These are phyloP conservation scores for Eutrema heterophyllum DNA, from an alignment of 345 rosid species.

Conservation along the genomic window DNA sequence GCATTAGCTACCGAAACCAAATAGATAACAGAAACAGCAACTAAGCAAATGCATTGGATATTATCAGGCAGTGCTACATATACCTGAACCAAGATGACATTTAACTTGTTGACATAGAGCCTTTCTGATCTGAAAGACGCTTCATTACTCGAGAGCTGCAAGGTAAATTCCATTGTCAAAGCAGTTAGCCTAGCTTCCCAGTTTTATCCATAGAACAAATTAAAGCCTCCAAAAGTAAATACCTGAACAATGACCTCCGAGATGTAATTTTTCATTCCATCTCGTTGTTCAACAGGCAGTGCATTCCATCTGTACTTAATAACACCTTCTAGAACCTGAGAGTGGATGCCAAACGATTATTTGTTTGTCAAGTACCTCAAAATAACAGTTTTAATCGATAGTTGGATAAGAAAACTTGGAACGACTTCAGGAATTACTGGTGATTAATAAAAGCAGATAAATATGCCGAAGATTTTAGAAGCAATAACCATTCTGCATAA, in stretches of 20 bases:
- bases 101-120: constrained; percentile 92
- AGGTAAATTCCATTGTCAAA: background rate
- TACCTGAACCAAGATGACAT: constrained; percentile 97
- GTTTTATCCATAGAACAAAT: background rate
- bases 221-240: background rate
- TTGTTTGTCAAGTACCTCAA: background rate
- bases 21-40: background rate
- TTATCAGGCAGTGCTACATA: background rate
- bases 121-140: constrained; percentile 77
- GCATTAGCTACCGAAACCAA: background rate
- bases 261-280: constrained; percentile 98
- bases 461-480: background rate
- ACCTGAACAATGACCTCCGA: constrained; percentile 99
- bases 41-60: background rate
- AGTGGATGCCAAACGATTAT: constrained; percentile 6
- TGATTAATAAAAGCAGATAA: background rate
- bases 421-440: background rate
- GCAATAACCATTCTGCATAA: background rate
- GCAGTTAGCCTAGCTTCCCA: background rate
- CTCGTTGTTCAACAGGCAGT: constrained; percentile 90
- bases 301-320: constrained; percentile 99
- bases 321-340: constrained; percentile 94
- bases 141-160: constrained; percentile 88
- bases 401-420: constrained; percentile 1
- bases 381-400: background rate